Base-by-base conservation (phyloP, 192 early-diverging fungal species). In the Ramicandelaber brevisporus region DNA sequence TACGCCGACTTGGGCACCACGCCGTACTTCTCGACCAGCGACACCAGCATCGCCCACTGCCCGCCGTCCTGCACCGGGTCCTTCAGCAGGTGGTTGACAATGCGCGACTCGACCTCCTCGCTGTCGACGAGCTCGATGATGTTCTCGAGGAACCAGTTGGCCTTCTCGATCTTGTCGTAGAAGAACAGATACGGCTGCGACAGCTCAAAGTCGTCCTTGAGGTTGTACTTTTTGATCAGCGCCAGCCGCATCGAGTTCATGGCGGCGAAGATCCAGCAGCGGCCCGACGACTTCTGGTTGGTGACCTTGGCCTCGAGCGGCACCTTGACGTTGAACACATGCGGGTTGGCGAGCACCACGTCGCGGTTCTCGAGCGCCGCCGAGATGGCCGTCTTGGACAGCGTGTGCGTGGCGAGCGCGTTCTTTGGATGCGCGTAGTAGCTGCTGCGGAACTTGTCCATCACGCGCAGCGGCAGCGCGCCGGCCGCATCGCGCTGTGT, bases 201-300 rank as follows among this genome's bases (percentile, higher is more conserved):
- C 8, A 81, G 57, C 41, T 81, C 74, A 44, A 81, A 70, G 27
- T 71, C 68, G 11, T 77, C 70, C n/a, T n/a, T n/a, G 21, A 81
- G 35, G 14, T 76, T 75, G 42, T 70, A 70, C 61, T 71, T 60
- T 27, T 64, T 59, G 55, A 74, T 78, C 32, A 73, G 48, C 28
- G 46, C 42, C 27, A 65, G 38, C 13, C 77, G 59, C 41, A 81
- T 52, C 14, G 73, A 62, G 47, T 77, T 81, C 20, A 66, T 50
- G 31, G 65, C 74, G 9, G 77, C 77, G 56, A 81, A 81, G 27
- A 81, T 49, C 77, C 77, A 81, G 59, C 77, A 81, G 3, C 77
- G 55, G 3, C 77, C 77, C 19, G 64, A 68, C 34, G 44, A 50
- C 46, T 65, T 68, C 50, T 81, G 77, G 45, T 81, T 67, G 4